A percentile compares a stretch with the other conserved stretches of the same genome.
Evolutionary conservation across 352 stramenopile genomes (phyloP).

Genomic region (Pilasporangium apinafurcum): DNA sequence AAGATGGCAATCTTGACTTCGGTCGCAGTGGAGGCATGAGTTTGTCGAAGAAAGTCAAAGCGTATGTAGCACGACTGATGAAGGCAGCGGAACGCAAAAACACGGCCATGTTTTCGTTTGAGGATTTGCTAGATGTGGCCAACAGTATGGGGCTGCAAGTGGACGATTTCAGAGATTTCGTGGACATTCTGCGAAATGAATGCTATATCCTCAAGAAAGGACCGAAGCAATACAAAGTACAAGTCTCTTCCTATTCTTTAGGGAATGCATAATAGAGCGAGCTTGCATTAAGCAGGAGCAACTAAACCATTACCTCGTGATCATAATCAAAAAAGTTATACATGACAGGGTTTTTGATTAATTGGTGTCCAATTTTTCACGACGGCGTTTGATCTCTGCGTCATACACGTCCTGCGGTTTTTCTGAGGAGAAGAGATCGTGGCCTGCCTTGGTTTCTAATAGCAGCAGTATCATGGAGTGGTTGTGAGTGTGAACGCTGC

Average conservation of each 20-base stretch:
- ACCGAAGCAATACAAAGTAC: slow-evolving; percentile 70
- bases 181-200: slow-evolving; percentile 84
- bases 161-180: slow-evolving; percentile 77
- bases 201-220: slow-evolving; percentile 84
- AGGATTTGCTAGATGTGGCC: slow-evolving; percentile 65
- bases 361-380: slow-evolving; percentile 52
- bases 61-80: slow-evolving; percentile 73
- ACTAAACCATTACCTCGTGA: neutral
- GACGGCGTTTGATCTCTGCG: slow-evolving; percentile 53
- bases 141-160: slow-evolving; percentile 70
- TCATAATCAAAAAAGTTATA: neutral
- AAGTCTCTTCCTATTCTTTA: slow-evolving; percentile 54
- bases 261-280: too few species aligned
- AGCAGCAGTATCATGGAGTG: slow-evolving; percentile 1
- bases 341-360: slow-evolving; percentile 34
- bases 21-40: slow-evolving; percentile 61
- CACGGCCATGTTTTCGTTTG: slow-evolving; percentile 65
- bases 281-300: too few species aligned
- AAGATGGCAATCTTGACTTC: slow-evolving; percentile 87
- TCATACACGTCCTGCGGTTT: slow-evolving; percentile 77
- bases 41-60: slow-evolving; percentile 73
- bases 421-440: slow-evolving; percentile 84
- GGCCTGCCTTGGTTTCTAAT: slow-evolving; percentile 67
- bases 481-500: neutral
- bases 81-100: slow-evolving; percentile 52